These are phyloP conservation scores for Citrus trifoliata DNA, from an alignment of 345 rosid species.

Conservation along the genomic window DNA sequence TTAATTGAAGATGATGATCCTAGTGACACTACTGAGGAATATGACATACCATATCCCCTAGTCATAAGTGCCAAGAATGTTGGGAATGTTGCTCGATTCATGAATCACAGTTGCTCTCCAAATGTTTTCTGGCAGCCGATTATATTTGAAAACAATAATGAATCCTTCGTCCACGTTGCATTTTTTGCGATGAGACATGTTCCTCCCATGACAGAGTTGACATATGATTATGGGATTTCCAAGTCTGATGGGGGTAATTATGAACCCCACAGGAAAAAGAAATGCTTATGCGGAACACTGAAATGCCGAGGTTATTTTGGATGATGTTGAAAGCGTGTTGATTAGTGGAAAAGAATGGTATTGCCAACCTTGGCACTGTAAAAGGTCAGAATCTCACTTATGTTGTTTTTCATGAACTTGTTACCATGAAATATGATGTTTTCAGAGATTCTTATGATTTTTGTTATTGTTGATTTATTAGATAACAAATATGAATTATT, in stretches of 20 bases:
- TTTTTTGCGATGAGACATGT: constrained; percentile 70
- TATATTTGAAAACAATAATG: constrained; percentile 35
- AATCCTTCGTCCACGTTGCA: constrained; percentile 50
- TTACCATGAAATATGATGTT: background rate
- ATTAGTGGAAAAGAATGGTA: background rate
- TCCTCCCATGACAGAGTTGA: constrained; percentile 83
- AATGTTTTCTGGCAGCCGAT: constrained; percentile 88
- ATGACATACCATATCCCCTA: constrained; percentile 53
- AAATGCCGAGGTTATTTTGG: constrained; percentile 68
- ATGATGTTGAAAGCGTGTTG: constrained; percentile 23
- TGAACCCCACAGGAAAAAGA: constrained; percentile 35
- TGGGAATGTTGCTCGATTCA: constrained; percentile 91
- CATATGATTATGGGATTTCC: constrained; percentile 72
- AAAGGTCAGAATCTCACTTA: background rate
- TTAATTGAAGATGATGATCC: constrained; percentile 5
- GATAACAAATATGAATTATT: background rate
- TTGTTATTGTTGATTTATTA: background rate
- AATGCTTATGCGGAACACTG: constrained; percentile 67
- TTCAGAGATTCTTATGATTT: background rate
- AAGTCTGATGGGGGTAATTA: constrained; percentile 25
- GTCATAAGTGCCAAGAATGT: constrained; percentile 60
- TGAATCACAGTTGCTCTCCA: constrained; percentile 90
- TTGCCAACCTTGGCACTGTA: background rate
- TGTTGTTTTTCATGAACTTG: background rate
- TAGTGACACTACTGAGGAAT: constrained; percentile 39